Evolutionary conservation across 2,329 filamentous ascomycete genomes (phyloP).

Genomic region (Plectosphaerella plurivora): DNA sequence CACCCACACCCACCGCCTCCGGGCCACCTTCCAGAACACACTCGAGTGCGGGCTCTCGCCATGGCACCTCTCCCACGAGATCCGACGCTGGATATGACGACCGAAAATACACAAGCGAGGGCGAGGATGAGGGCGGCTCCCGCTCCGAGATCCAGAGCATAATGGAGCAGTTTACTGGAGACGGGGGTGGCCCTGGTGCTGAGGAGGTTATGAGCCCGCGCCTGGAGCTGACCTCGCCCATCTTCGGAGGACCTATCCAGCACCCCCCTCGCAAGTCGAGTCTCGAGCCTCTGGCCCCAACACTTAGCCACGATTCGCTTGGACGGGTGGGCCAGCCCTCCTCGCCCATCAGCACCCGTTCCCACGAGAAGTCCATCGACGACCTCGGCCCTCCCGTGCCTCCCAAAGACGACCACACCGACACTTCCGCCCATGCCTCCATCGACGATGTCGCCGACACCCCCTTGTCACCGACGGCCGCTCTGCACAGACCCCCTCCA

Average conservation of each 20-base stretch:
- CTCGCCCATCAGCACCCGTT: conserved; percentile 31
- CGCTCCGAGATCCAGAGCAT: conserved; percentile 91
- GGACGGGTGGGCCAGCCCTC: conserved; percentile 13
- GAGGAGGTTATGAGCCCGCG: conserved; percentile 92
- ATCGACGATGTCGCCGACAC: conserved; percentile 18
- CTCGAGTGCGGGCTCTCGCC: conserved; percentile 48
- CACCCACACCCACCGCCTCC: conserved; percentile 50
- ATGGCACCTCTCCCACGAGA: conserved; percentile 47
- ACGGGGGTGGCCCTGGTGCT: conserved; percentile 63
- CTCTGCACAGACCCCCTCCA: conserved; percentile 60
- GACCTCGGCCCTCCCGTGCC: conserved; percentile 54
- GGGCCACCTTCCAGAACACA: conserved; percentile 56
- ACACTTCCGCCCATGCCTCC: conserved; percentile 27
- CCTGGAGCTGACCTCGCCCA: conserved; percentile 75
- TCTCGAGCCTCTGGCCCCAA: conserved; percentile 63
- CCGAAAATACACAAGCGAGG: conserved; percentile 52
- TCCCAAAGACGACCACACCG: conserved; percentile 51
- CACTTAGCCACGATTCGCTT: neutral
- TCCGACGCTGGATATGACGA: conserved; percentile 56
- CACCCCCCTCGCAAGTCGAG: conserved; percentile 85
- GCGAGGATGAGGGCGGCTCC: conserved; percentile 64
- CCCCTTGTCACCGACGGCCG: conserved; percentile 41
- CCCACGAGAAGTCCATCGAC: conserved; percentile 31
- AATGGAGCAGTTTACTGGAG: conserved; percentile 90
- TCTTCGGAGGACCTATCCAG: conserved; percentile 60